phyloP scores from a whole-genome alignment of 2,329 filamentous ascomycete species.

The Cladosporium halotolerans region DNA sequence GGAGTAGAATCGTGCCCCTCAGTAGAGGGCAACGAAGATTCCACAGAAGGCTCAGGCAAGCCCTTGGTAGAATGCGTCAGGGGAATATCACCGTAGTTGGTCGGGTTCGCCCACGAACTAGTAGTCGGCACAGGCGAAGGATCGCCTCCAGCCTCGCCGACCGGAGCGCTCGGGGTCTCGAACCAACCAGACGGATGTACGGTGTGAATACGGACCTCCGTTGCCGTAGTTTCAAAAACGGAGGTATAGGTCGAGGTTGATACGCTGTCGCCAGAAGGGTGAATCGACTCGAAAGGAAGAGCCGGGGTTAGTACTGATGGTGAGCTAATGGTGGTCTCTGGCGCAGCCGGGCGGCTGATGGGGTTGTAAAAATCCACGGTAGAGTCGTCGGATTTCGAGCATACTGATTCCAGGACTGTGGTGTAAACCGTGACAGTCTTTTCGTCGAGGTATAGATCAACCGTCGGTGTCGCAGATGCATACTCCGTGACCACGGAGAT shows the following conservation, averaged over 20 bases:
- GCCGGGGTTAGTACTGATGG: constrained; percentile 9
- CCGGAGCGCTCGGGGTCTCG: neutral
- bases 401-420: constrained; percentile 5
- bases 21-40: neutral
- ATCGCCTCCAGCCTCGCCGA: constrained; percentile 1
- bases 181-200: neutral
- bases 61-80: constrained; percentile 9
- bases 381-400: constrained; percentile 3
- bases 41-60: neutral
- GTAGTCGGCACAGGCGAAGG: neutral
- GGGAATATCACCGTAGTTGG: constrained; percentile 8
- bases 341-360: constrained; percentile 8
- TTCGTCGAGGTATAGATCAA: constrained; percentile 7
- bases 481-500: constrained; percentile 8
- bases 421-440: constrained; percentile 8
- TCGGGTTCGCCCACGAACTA: constrained; percentile 1
- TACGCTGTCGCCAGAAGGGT: constrained; percentile 10
- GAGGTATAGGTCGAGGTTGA: constrained; percentile 4
- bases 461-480: constrained; percentile 9
- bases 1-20: neutral
- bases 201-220: constrained; percentile 7
- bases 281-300: neutral
- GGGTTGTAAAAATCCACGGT: constrained; percentile 8
- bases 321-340: constrained; percentile 8
- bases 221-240: neutral